Evolutionary conservation across 2,329 filamentous ascomycete species (phyloP).

Genomic region (Boeremia lycopersici): DNA sequence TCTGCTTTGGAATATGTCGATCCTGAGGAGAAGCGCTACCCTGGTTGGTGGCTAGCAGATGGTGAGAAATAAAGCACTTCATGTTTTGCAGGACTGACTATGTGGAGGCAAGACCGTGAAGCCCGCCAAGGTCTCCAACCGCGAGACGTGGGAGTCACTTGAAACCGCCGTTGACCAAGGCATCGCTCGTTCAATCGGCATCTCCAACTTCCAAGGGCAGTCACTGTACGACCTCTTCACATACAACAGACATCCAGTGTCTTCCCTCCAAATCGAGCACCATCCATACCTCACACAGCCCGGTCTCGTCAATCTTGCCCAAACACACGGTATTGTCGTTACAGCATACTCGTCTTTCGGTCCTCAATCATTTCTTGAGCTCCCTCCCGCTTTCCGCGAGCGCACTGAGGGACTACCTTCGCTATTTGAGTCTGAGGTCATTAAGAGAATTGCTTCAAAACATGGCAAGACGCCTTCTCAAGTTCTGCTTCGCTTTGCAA

Average conservation of each 20-base stretch:
- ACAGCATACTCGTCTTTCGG: slow-evolving; percentile 46
- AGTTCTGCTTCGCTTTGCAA: slow-evolving; percentile 34
- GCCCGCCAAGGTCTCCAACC: slow-evolving; percentile 29
- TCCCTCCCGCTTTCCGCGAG: not conserved
- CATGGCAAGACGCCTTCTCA: slow-evolving; percentile 74
- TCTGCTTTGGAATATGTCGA: slow-evolving; percentile 63
- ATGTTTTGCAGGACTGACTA: slow-evolving; percentile 31
- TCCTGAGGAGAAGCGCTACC: slow-evolving; percentile 41
- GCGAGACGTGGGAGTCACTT: slow-evolving; percentile 50
- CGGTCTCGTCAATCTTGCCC: slow-evolving; percentile 39
- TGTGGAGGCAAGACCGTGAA: slow-evolving; percentile 42
- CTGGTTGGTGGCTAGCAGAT: slow-evolving; percentile 41
- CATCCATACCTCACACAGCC: slow-evolving; percentile 44
- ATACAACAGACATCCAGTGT: slow-evolving; percentile 47
- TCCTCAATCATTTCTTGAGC: slow-evolving; percentile 52
- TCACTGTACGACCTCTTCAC: slow-evolving; percentile 62
- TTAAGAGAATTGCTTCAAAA: slow-evolving; percentile 68
- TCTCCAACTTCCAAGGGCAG: slow-evolving; percentile 45
- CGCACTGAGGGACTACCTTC: slow-evolving; percentile 24
- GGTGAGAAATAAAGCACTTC: not conserved
- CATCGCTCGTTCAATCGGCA: slow-evolving; percentile 51
- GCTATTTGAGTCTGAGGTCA: slow-evolving; percentile 57
- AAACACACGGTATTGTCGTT: slow-evolving; percentile 38
- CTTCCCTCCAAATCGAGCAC: slow-evolving; percentile 44
- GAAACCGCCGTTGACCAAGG: slow-evolving; percentile 47